phyloP scores from a whole-genome alignment of 2,329 filamentous ascomycete genomes.

The Neurospora crassa region DNA sequence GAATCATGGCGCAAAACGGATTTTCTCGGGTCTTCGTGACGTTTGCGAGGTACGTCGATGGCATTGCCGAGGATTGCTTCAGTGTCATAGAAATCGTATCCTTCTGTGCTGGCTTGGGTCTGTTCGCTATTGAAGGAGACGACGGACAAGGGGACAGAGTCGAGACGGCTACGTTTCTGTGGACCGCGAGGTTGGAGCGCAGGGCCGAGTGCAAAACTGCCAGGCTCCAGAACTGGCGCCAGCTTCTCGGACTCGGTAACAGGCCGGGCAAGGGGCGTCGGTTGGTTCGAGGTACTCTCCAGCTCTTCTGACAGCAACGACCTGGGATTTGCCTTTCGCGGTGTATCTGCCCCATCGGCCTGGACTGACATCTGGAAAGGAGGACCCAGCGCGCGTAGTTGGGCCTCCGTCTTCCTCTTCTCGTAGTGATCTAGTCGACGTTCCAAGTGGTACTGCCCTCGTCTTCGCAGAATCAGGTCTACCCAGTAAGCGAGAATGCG shows the following conservation, averaged over 20 bases:
- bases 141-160: slow-evolving; percentile 42
- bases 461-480: slow-evolving; percentile 40
- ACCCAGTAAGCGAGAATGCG: slow-evolving; percentile 49
- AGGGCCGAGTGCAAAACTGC: slow-evolving; percentile 41
- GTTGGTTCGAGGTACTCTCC: slow-evolving; percentile 53
- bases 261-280: slow-evolving; percentile 49
- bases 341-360: slow-evolving; percentile 27
- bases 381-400: slow-evolving; percentile 16
- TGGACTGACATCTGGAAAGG: slow-evolving; percentile 19
- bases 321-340: slow-evolving; percentile 27
- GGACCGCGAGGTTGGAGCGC: slow-evolving; percentile 27
- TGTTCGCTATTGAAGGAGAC: slow-evolving; percentile 38
- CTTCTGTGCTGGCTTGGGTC: slow-evolving; percentile 41
- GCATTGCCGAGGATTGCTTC: slow-evolving; percentile 38
- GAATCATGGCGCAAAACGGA: slow-evolving; percentile 41
- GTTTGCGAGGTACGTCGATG: slow-evolving; percentile 38
- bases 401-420: slow-evolving; percentile 22
- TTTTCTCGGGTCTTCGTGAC: slow-evolving; percentile 12
- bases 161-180: slow-evolving; percentile 31
- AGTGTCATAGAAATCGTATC: slow-evolving; percentile 57
- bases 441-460: slow-evolving; percentile 49
- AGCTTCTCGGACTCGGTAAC: slow-evolving; percentile 30
- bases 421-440: slow-evolving; percentile 27
- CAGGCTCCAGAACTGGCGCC: slow-evolving; percentile 40
- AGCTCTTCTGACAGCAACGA: slow-evolving; percentile 46